Percentiles rank a stretch among this genome's conserved stretches.
Conservation (phyloP, 73 alveolate species). For the Strombidium stylifer region DNA sequence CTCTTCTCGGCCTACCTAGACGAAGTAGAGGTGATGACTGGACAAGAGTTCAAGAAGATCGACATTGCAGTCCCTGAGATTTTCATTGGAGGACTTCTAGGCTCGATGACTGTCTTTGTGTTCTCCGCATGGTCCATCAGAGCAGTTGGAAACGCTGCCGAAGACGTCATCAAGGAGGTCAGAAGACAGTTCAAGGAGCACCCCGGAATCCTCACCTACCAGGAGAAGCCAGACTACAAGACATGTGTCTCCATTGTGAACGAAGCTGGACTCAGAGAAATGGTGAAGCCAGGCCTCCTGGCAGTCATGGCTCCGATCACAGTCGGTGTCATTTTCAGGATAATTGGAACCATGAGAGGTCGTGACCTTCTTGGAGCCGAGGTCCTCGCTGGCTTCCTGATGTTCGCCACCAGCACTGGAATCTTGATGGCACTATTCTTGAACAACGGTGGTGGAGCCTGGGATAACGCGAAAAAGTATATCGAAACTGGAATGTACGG, state of each 20-base stretch:
- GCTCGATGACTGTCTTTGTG: constrained; percentile 78
- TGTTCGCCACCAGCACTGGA: constrained; percentile 92
- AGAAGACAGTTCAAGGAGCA: constrained; percentile 75
- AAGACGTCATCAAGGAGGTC: constrained; percentile 85
- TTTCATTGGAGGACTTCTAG: constrained; percentile 60
- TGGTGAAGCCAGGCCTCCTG: constrained; percentile 80
- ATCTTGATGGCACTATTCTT: constrained; percentile 85
- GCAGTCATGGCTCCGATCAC: constrained; percentile 64
- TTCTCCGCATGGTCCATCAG: constrained; percentile 85
- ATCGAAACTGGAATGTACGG: constrained; percentile 88
- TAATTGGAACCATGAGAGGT: constrained; percentile 45
- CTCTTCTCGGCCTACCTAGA: constrained; percentile 77
- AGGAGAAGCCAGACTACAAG: constrained; percentile 57
- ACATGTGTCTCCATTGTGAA: constrained; percentile 69
- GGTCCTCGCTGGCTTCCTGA: constrained; percentile 78
- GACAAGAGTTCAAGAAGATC: constrained; percentile 8
- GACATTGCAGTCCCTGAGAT: constrained; percentile 10
- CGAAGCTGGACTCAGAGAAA: constrained; percentile 75
- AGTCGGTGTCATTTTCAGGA: constrained; percentile 72
- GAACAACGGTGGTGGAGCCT: constrained; percentile 95
- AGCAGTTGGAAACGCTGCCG: constrained; percentile 88
- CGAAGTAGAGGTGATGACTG: constrained; percentile 64
- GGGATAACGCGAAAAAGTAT: constrained; percentile 94
- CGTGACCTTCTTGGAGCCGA: constrained; percentile 68
- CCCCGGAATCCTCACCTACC: constrained; percentile 51